phyloP scores from a whole-genome alignment of 2,329 filamentous ascomycete genomes.

The Claviceps purpurea region DNA sequence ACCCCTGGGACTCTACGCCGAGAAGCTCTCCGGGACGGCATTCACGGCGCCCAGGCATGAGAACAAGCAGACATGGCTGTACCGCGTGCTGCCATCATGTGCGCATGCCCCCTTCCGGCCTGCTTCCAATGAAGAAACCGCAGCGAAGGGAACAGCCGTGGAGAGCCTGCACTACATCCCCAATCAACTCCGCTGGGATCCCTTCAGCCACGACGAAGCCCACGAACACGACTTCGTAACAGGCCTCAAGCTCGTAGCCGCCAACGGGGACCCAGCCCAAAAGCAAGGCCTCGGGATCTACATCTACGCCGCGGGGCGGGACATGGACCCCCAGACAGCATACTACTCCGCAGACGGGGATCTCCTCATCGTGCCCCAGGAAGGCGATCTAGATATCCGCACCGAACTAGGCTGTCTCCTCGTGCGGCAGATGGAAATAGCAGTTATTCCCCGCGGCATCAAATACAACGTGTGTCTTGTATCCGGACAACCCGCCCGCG shows the following conservation, averaged over 20 bases:
- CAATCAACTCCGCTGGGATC: conserved; percentile 76
- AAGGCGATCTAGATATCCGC: conserved; percentile 60
- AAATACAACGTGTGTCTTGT: conserved; percentile 59
- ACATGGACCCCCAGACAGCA: conserved; percentile 60
- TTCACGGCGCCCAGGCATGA: conserved; percentile 57
- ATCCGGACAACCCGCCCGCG: conserved; percentile 41
- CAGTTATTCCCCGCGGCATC: conserved; percentile 60
- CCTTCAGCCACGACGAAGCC: conserved; percentile 55
- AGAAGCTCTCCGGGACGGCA: conserved; percentile 61
- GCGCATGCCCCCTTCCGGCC: conserved; percentile 43
- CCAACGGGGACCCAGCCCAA: conserved; percentile 64
- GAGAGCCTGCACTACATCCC: conserved; percentile 32
- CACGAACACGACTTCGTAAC: conserved; percentile 36
- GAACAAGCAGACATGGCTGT: conserved; percentile 61
- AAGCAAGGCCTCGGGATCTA: conserved; percentile 72
- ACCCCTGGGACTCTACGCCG: conserved; percentile 66
- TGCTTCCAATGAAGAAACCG: conserved; percentile 19
- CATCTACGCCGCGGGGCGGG: conserved; percentile 64
- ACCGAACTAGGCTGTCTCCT: conserved; percentile 65
- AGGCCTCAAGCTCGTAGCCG: conserved; percentile 57
- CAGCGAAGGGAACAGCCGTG: conserved; percentile 7
- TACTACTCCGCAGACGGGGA: conserved; percentile 81
- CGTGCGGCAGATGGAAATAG: conserved; percentile 67
- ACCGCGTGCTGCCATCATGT: conserved; percentile 53
- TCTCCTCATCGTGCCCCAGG: conserved; percentile 62